A percentile compares a stretch with the other conserved stretches of the same genome.
Evolutionary conservation across 116 monocot species (phyloP).

Genomic region (Cymodocea nodosa): DNA sequence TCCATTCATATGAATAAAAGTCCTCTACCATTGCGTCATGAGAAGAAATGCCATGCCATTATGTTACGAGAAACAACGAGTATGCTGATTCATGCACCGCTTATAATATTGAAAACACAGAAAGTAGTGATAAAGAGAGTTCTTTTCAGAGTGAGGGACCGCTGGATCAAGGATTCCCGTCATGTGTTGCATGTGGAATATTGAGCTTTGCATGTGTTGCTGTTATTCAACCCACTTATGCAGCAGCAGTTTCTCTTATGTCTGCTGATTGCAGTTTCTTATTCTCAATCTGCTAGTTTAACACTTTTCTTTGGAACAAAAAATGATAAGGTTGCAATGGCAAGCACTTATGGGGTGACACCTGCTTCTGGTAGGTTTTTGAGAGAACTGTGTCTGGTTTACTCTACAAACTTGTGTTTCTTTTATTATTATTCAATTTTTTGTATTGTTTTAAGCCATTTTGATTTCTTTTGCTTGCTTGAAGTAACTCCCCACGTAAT

Average conservation of each 20-base stretch:
- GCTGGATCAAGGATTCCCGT: slow-evolving; percentile 76
- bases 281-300: too few species aligned
- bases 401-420: neutral
- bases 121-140: slow-evolving; percentile 33
- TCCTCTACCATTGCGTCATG: slow-evolving; percentile 11
- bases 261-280: slow-evolving; percentile 52
- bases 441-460: too few species aligned
- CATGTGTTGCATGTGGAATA: slow-evolving; percentile 97
- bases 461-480: too few species aligned
- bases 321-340: too few species aligned
- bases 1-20: slow-evolving; percentile 11
- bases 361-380: slow-evolving; percentile 19
- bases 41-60: slow-evolving; percentile 15
- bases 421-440: too few species aligned
- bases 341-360: neutral
- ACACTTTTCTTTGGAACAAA: too few species aligned
- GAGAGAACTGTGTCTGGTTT: neutral
- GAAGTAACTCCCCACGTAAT: too few species aligned
- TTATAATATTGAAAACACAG: slow-evolving; percentile 19
- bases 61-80: slow-evolving; percentile 13
- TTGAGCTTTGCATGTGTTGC: slow-evolving; percentile 92
- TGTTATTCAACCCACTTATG: slow-evolving; percentile 71
- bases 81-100: slow-evolving; percentile 11
- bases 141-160: slow-evolving; percentile 26
- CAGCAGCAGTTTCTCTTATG: slow-evolving; percentile 50